Percentiles rank a stretch among this genome's conserved stretches.
phyloP scores from a whole-genome alignment of 164 flowering plant species.

The Cinnamomum micranthum region DNA sequence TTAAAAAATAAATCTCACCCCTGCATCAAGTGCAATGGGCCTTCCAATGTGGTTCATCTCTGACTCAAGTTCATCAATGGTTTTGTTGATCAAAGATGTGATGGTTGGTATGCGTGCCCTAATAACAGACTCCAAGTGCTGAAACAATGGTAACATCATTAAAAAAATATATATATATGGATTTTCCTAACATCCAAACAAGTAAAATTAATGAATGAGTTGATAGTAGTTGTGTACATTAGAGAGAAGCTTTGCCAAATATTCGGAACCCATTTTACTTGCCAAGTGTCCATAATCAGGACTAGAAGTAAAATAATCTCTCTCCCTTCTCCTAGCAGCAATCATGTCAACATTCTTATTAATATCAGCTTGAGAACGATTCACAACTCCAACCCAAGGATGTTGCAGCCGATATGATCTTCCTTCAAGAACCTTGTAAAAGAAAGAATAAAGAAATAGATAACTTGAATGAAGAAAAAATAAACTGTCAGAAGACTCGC shows the following conservation, averaged over 20 bases:
- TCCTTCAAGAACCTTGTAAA: constrained; percentile 73
- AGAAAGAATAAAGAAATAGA: background rate
- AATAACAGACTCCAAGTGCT: constrained; percentile 86
- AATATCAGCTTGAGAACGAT: constrained; percentile 86
- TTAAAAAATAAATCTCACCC: constrained; percentile 40
- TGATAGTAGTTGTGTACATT: constrained; percentile 40
- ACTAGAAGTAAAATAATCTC: constrained; percentile 61
- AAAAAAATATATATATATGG: background rate
- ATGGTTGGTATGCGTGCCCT: constrained; percentile 80
- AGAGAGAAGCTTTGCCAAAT: constrained; percentile 75
- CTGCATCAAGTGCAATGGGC: constrained; percentile 80
- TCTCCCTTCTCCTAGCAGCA: constrained; percentile 76
- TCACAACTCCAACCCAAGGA: constrained; percentile 93
- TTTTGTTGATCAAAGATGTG: constrained; percentile 74
- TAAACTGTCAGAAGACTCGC: too few species aligned
- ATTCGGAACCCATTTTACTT: constrained; percentile 81
- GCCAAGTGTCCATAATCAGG: constrained; percentile 73
- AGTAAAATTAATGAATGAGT: background rate
- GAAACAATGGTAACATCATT: constrained; percentile 7
- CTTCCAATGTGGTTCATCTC: constrained; percentile 82
- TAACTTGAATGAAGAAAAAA: background rate
- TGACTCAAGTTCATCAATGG: constrained; percentile 65
- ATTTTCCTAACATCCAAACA: background rate
- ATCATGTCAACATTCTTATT: constrained; percentile 88
- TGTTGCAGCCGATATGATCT: constrained; percentile 59